Evolutionary conservation across 1,284 basidiomycete species (phyloP), one percentile per base, ranked within the genome.

Genomic region (Boletus smithii): DNA sequence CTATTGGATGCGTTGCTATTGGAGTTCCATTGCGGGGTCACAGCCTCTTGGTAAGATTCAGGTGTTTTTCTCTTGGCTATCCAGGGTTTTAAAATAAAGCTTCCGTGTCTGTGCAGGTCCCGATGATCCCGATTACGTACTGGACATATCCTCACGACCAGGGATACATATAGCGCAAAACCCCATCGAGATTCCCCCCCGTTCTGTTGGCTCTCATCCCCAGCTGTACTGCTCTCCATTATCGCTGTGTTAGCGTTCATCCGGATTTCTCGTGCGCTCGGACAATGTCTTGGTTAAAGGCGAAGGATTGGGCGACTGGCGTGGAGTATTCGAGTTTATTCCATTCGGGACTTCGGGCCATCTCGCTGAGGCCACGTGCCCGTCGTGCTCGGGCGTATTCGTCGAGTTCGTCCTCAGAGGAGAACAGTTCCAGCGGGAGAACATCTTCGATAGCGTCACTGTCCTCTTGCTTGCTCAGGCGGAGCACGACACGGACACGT

Each of bases 241-340:
- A n/a, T n/a, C n/a, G n/a, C n/a, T n/a, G n/a, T n/a, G n/a, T n/a
- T n/a, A n/a, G n/a, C n/a, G n/a, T n/a, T n/a, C n/a, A n/a, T n/a
- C n/a, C n/a, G n/a, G n/a, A n/a, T n/a, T n/a, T n/a, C n/a, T n/a
- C n/a, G n/a, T n/a, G n/a, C n/a, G n/a, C n/a, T 3, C 33, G 29
- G 1, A 14, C 34, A 2, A 67, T 63, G 63, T 66, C 65, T 42
- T 63, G 63, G 62, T 39, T 67, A 18, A 63, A 63, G 22, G 58
- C 49, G 8, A 66, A 51, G 24, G 62, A 63, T 36, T 65, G 52
- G 65, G 48, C 47, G 24, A 58, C 56, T 1, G 65, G 60, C 6
- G 43, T 63, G 18, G 62, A 63, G 42, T 67, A 63, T 38, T 63
- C 62, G 10, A 65, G 22, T 23, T 29, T 63, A 23, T 63, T 63